Evolutionary conservation across 139 green algal genomes (phyloP).

Genomic region (Spirogloea muscicola): DNA sequence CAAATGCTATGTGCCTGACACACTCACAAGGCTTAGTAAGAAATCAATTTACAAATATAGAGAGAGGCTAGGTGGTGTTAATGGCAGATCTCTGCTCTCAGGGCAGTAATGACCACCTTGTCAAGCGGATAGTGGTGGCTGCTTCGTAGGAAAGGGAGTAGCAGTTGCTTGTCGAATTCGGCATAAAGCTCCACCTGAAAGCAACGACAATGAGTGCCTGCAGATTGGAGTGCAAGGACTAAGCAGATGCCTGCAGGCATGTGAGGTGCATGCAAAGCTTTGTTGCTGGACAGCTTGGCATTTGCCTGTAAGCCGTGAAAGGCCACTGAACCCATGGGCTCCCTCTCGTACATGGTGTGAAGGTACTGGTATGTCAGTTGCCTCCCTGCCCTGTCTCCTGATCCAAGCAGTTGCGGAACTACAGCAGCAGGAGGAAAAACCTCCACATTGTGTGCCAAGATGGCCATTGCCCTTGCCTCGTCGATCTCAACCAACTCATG

Average conservation of each 20-base stretch:
- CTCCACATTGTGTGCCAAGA: constrained; percentile 10
- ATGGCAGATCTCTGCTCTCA: too few relatives aligned
- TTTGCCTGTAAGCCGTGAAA: constrained; percentile 29
- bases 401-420: background rate
- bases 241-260: too few relatives aligned
- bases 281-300: too few relatives aligned
- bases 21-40: too few relatives aligned
- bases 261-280: too few relatives aligned
- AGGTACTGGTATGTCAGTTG: background rate
- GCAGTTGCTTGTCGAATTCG: constrained; percentile 63
- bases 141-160: constrained; percentile 76
- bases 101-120: too few relatives aligned
- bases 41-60: too few relatives aligned
- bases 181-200: constrained; percentile 83
- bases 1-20: background rate
- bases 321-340: background rate
- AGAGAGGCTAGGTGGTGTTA: too few relatives aligned
- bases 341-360: constrained; percentile 24
- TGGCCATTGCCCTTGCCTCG: background rate
- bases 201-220: too few relatives aligned
- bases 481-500: too few relatives aligned
- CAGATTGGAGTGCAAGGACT: too few relatives aligned
- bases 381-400: background rate
- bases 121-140: constrained; percentile 80
- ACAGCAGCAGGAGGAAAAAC: background rate